Conservation (phyloP, 2,329 filamentous ascomycete genomes). For the Aspergillus sp. region DNA sequence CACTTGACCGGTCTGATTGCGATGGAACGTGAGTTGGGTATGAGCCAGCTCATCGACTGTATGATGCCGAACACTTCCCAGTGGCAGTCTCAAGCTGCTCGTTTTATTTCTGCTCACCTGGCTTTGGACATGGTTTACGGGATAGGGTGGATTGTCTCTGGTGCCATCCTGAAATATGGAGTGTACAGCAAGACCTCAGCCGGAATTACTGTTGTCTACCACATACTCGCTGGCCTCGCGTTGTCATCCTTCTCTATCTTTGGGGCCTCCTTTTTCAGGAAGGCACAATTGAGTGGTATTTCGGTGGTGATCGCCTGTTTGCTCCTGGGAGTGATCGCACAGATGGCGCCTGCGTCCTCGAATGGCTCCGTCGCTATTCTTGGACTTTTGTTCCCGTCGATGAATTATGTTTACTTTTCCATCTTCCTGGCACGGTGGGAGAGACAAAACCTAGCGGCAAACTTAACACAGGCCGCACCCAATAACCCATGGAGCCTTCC, state of each 20-base stretch:
- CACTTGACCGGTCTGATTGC: slow-evolving; percentile 85
- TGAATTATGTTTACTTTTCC: slow-evolving; percentile 81
- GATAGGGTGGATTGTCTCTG: slow-evolving; percentile 78
- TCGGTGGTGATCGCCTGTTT: slow-evolving; percentile 69
- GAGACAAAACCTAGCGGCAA: slow-evolving; percentile 55
- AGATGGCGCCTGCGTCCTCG: slow-evolving; percentile 61
- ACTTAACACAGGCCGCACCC: slow-evolving; percentile 62
- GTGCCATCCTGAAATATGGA: slow-evolving; percentile 59
- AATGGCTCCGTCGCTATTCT: slow-evolving; percentile 67
- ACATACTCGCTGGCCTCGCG: slow-evolving; percentile 72
- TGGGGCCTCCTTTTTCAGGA: slow-evolving; percentile 79
- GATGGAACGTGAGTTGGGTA: slow-evolving; percentile 78
- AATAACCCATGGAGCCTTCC: slow-evolving; percentile 65
- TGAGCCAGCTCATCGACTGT: slow-evolving; percentile 83
- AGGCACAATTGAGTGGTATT: slow-evolving; percentile 83
- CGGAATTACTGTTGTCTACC: slow-evolving; percentile 68
- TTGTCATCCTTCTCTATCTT: slow-evolving; percentile 78
- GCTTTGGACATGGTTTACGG: slow-evolving; percentile 77
- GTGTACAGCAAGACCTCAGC: slow-evolving; percentile 65
- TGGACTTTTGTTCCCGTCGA: slow-evolving; percentile 77
- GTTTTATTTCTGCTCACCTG: slow-evolving; percentile 75
- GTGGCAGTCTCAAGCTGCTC: slow-evolving; percentile 74
- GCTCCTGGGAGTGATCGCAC: slow-evolving; percentile 76
- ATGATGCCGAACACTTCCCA: slow-evolving; percentile 77
- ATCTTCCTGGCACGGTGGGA: slow-evolving; percentile 77